phyloP scores from a whole-genome alignment of 2,329 filamentous ascomycete genomes.

The Aspergillus aculeatus region DNA sequence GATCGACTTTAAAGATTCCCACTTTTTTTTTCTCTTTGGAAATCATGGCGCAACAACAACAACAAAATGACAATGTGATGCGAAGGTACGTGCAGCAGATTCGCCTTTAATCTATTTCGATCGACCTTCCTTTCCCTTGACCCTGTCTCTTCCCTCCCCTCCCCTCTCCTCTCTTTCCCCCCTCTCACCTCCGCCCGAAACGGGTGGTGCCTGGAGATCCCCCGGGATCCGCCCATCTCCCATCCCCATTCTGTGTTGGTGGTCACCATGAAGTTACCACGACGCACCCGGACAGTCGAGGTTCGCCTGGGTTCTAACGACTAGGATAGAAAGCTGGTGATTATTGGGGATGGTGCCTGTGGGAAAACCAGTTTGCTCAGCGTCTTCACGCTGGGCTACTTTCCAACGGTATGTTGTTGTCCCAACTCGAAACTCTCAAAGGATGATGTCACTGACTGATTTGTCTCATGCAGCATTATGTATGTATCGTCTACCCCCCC shows the following conservation, averaged over 20 bases:
- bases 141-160: background rate
- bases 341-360: conserved; percentile 95
- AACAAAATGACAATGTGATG: conserved; percentile 44
- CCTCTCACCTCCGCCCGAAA: background rate
- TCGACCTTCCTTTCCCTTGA: background rate
- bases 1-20: background rate
- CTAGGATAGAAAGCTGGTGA: conserved; percentile 78
- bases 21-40: conserved; percentile 9
- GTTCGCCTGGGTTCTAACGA: background rate
- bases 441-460: conserved; percentile 21
- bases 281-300: conserved; percentile 16
- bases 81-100: conserved; percentile 54
- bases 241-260: background rate
- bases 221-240: background rate
- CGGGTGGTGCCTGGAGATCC: background rate
- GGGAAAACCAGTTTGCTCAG: conserved; percentile 97
- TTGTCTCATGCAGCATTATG: conserved; percentile 42
- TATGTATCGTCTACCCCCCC: conserved; percentile 30
- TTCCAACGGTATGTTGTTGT: conserved; percentile 75
- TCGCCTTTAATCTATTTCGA: background rate
- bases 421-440: background rate
- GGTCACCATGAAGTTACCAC: background rate
- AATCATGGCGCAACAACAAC: conserved; percentile 42
- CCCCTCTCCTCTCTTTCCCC: background rate
- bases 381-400: conserved; percentile 97